These are phyloP conservation scores for Glycyrrhiza uralensis DNA, from an alignment of 306 rosid species.

Conservation along the genomic window DNA sequence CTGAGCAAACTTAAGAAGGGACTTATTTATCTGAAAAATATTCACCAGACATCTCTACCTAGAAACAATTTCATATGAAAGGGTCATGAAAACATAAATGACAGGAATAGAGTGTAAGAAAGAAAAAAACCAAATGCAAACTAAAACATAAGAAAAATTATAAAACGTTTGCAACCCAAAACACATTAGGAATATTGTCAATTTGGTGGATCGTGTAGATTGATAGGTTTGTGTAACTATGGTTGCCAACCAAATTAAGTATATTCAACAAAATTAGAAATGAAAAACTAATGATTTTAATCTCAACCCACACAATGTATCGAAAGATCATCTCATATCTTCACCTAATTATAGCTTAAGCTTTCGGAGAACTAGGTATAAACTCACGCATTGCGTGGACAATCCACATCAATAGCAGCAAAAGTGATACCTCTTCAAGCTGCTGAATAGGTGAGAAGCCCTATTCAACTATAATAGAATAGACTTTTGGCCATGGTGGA, in stretches of 20 bases:
- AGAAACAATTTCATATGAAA: background rate
- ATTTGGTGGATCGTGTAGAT: background rate
- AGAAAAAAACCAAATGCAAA: background rate
- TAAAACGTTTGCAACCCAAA: too few relatives aligned
- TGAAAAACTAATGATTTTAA: too few relatives aligned
- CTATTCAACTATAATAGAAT: too few relatives aligned
- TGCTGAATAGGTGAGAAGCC: too few relatives aligned
- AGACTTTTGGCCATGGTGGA: too few relatives aligned
- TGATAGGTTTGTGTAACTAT: background rate
- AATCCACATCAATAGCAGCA: too few relatives aligned
- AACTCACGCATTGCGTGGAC: too few relatives aligned
- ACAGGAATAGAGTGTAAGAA: background rate
- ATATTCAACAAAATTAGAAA: background rate
- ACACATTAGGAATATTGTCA: background rate
- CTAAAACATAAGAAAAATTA: background rate
- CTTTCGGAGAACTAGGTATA: background rate
- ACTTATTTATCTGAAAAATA: background rate
- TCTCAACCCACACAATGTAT: background rate
- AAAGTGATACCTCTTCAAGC: too few relatives aligned
- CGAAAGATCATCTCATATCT: background rate
- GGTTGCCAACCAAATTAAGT: background rate
- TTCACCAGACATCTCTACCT: background rate
- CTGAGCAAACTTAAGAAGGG: background rate
- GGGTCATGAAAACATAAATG: constrained; percentile 1
- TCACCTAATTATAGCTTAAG: background rate